Conservation (phyloP, 2,329 filamentous ascomycete genomes). For the Arachnomyces sp. region DNA sequence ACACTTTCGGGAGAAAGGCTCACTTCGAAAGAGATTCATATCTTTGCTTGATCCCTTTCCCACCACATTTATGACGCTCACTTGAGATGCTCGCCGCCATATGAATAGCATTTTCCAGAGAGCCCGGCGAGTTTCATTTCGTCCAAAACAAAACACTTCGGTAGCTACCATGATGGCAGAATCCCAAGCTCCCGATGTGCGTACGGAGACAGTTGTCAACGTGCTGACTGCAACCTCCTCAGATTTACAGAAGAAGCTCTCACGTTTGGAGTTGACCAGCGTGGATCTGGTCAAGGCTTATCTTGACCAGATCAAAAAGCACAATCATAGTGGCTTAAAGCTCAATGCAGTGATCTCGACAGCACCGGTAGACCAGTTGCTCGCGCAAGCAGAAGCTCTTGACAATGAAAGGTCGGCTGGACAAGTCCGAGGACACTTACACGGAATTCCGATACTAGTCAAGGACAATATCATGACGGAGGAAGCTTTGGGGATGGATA, state of each 20-base stretch:
- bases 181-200: too few relatives aligned
- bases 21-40: too few relatives aligned
- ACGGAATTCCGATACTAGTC: slow-evolving; percentile 27
- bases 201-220: too few relatives aligned
- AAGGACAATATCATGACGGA: slow-evolving; percentile 27
- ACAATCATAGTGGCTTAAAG: slow-evolving; percentile 45
- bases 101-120: too few relatives aligned
- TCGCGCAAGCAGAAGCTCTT: slow-evolving; percentile 12
- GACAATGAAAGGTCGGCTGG: slow-evolving; percentile 20
- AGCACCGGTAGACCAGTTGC: background rate
- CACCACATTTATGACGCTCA: too few relatives aligned
- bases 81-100: too few relatives aligned
- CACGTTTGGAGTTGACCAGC: slow-evolving; percentile 24
- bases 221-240: too few relatives aligned
- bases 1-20: too few relatives aligned
- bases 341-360: background rate
- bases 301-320: background rate
- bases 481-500: slow-evolving; percentile 18
- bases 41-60: too few relatives aligned
- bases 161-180: too few relatives aligned
- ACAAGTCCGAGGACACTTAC: slow-evolving; percentile 20
- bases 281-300: background rate
- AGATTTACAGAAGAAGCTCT: slow-evolving; percentile 50
- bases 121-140: too few relatives aligned
- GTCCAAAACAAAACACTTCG: too few relatives aligned